These are phyloP conservation scores for Curvularia sp. DNA, from an alignment of 2,329 filamentous ascomycete species.

Conservation along the genomic window DNA sequence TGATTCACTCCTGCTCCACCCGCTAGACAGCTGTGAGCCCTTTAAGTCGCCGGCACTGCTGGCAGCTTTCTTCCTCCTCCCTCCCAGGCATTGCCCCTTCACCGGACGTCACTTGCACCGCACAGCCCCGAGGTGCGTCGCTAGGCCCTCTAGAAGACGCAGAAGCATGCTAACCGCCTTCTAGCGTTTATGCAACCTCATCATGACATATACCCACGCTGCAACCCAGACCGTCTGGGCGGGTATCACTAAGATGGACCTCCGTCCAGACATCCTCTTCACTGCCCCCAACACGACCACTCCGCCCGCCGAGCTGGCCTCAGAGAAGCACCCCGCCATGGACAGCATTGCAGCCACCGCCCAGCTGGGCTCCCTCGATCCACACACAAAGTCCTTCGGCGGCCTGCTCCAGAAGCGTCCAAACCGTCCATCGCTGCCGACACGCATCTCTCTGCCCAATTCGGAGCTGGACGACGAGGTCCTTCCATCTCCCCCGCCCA, in stretches of 20 bases:
- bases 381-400: conserved; percentile 18
- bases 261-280: conserved; percentile 36
- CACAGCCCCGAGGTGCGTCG: conserved; percentile 18
- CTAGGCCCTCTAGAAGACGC: conserved; percentile 12
- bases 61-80: background rate
- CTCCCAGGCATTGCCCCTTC: background rate
- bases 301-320: conserved; percentile 41
- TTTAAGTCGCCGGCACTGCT: background rate
- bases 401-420: conserved; percentile 33
- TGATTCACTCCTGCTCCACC: conserved; percentile 11
- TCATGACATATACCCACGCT: conserved; percentile 38
- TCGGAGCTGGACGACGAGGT: conserved; percentile 33
- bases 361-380: conserved; percentile 10
- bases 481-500: conserved; percentile 43
- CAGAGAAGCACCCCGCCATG: conserved; percentile 31
- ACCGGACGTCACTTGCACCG: conserved; percentile 1
- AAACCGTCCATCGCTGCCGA: conserved; percentile 30
- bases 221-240: conserved; percentile 43
- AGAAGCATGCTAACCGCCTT: conserved; percentile 21
- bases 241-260: conserved; percentile 39
- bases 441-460: conserved; percentile 37
- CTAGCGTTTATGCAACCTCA: conserved; percentile 27
- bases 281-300: conserved; percentile 35
- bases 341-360: conserved; percentile 16
- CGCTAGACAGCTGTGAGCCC: conserved; percentile 6